Evolutionary conservation across 306 rosid species (phyloP).

Genomic region (Lablab purpureus): DNA sequence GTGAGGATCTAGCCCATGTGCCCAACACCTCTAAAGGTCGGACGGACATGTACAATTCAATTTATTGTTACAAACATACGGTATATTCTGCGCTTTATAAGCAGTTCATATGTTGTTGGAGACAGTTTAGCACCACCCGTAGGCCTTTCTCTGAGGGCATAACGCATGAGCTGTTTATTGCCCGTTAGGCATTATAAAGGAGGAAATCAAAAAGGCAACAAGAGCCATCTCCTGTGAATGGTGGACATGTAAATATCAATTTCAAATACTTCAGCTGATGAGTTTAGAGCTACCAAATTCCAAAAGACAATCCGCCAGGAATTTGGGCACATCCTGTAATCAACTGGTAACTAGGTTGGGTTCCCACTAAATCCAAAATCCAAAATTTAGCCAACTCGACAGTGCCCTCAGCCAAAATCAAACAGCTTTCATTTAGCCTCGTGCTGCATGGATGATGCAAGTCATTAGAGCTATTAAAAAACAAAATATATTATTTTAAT

Average conservation of each 20-base stretch:
- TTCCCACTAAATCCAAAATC: slow-evolving; percentile 31
- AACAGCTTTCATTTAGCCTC: slow-evolving; percentile 49
- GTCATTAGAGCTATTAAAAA: slow-evolving; percentile 42
- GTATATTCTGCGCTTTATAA: not conserved
- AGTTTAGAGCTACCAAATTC: slow-evolving; percentile 43
- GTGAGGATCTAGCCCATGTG: not conserved
- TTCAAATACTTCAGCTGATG: slow-evolving; percentile 18
- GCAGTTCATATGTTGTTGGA: slow-evolving; percentile 30
- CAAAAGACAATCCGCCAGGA: slow-evolving; percentile 34
- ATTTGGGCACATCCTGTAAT: slow-evolving; percentile 13
- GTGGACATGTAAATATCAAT: slow-evolving; percentile 16
- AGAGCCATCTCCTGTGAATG: slow-evolving; percentile 27
- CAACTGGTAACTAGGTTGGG: slow-evolving; percentile 9
- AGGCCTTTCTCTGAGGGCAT: slow-evolving; percentile 36
- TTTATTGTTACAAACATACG: slow-evolving; percentile 20
- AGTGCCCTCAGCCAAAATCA: slow-evolving; percentile 38
- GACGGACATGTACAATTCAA: not conserved
- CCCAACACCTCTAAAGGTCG: not conserved
- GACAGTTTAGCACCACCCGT: slow-evolving; percentile 30
- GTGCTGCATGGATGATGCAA: slow-evolving; percentile 53
- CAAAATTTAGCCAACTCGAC: slow-evolving; percentile 24
- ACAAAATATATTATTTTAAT: slow-evolving; percentile 3
- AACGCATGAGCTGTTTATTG: slow-evolving; percentile 32
- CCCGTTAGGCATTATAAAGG: not conserved
- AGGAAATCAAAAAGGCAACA: slow-evolving; percentile 16